These are phyloP conservation scores for Crithidia bombi DNA, from an alignment of 208 protist species.

Conservation along the genomic window DNA sequence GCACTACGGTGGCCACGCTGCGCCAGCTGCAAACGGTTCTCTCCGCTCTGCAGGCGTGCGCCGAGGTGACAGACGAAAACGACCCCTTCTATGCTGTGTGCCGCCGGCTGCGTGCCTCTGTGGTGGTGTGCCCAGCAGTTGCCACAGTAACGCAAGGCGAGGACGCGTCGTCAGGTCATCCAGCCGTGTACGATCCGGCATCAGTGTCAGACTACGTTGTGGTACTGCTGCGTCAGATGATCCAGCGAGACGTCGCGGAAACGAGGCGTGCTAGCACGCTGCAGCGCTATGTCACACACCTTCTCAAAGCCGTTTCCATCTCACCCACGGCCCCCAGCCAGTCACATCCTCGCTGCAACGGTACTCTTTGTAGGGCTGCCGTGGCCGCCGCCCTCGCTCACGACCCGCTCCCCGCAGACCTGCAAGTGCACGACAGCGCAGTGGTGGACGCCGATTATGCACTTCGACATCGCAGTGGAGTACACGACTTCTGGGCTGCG, in stretches of 20 bases:
- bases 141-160: neutral
- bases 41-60: conserved; percentile 20
- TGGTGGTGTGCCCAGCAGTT: conserved; percentile 9
- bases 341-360: neutral
- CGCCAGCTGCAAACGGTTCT: conserved; percentile 31
- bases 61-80: neutral
- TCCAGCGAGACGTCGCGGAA: conserved; percentile 3
- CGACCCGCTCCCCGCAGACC: conserved; percentile 13
- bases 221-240: conserved; percentile 15
- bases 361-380: neutral
- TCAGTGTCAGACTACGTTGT: neutral
- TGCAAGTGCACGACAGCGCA: neutral
- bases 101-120: conserved; percentile 17
- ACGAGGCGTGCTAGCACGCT: conserved; percentile 3
- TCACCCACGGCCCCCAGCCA: neutral
- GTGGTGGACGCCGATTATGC: neutral
- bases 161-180: neutral
- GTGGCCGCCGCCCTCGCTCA: conserved; percentile 14
- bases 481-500: conserved; percentile 11
- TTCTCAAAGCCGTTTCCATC: neutral
- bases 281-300: conserved; percentile 15
- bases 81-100: conserved; percentile 11
- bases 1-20: conserved; percentile 13
- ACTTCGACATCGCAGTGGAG: neutral
- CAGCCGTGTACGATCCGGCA: neutral